These are phyloP conservation scores for Eutypa lata DNA, from an alignment of 2,329 filamentous ascomycete genomes.

Conservation along the genomic window DNA sequence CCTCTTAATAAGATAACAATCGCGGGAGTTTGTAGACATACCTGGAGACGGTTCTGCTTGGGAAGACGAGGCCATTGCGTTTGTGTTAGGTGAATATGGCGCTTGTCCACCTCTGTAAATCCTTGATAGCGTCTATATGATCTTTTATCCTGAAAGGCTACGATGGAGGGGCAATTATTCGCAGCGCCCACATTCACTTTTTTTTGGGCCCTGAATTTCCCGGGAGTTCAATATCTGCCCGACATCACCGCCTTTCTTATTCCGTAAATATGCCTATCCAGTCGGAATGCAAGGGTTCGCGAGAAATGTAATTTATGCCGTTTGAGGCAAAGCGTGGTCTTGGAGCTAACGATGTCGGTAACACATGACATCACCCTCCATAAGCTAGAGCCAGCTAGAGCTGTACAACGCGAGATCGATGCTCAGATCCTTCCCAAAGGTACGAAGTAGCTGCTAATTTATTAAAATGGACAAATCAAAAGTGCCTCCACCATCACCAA, in stretches of 20 bases:
- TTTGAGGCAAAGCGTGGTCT: not conserved
- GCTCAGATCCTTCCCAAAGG: not conserved
- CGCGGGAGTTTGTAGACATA: constrained; percentile 15
- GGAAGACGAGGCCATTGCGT: constrained; percentile 12
- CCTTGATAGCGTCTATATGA: not conserved
- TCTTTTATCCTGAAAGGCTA: not conserved
- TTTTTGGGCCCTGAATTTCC: no score
- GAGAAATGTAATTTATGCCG: not conserved
- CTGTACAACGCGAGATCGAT: not conserved
- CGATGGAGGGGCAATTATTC: constrained; percentile 14
- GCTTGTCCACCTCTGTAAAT: not conserved
- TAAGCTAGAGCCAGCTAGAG: not conserved
- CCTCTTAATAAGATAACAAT: no score
- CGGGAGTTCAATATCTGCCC: not conserved
- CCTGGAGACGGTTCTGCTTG: constrained; percentile 21
- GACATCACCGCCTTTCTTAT: no score
- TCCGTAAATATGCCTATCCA: no score
- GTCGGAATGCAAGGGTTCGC: not conserved
- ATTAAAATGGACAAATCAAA: not conserved
- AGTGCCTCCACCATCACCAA: not conserved
- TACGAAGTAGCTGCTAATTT: no score
- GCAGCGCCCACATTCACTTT: no score
- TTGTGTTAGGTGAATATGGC: not conserved
- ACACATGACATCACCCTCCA: not conserved
- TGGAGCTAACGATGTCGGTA: not conserved